A percentile compares a stretch with the other conserved stretches of the same genome.
Conservation (phyloP, 2,329 filamentous ascomycete genomes). For the Camillea tinctor region DNA sequence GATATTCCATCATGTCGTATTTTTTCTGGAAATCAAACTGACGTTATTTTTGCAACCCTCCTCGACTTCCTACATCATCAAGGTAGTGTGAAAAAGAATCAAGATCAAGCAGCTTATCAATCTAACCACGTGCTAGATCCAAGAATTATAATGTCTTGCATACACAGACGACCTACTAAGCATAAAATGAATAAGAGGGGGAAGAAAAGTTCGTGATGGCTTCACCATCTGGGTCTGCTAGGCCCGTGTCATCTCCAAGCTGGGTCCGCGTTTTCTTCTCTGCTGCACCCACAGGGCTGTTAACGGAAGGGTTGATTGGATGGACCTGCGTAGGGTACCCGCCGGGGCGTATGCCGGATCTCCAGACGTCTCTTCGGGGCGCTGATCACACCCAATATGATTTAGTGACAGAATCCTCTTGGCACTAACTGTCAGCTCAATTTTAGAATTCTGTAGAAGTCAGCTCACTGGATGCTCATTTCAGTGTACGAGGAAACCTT, state of each 20-base stretch:
- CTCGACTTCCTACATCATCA: no score
- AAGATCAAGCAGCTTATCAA: no score
- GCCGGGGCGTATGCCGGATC: conserved; percentile 8
- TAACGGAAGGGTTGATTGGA: background rate
- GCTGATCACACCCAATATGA: conserved; percentile 4
- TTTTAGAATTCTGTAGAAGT: background rate
- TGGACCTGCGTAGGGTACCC: background rate
- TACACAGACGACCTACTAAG: background rate
- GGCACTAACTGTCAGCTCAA: conserved; percentile 1
- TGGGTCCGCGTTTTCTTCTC: background rate
- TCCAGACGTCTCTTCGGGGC: conserved; percentile 3
- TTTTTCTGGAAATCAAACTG: no score
- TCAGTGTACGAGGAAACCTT: background rate
- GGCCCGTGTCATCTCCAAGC: background rate
- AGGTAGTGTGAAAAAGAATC: no score
- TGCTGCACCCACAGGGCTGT: background rate
- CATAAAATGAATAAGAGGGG: background rate
- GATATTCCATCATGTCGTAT: background rate
- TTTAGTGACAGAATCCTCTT: background rate
- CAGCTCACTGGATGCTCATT: background rate
- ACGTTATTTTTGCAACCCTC: no score
- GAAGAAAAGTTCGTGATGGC: background rate
- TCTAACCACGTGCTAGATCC: background rate
- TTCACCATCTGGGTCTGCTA: background rate
- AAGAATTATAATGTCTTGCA: no score